Percentiles rank a stretch among this genome's conserved stretches.
phyloP scores from a whole-genome alignment of 805 yeast species.

The Brettanomyces custersianus region DNA sequence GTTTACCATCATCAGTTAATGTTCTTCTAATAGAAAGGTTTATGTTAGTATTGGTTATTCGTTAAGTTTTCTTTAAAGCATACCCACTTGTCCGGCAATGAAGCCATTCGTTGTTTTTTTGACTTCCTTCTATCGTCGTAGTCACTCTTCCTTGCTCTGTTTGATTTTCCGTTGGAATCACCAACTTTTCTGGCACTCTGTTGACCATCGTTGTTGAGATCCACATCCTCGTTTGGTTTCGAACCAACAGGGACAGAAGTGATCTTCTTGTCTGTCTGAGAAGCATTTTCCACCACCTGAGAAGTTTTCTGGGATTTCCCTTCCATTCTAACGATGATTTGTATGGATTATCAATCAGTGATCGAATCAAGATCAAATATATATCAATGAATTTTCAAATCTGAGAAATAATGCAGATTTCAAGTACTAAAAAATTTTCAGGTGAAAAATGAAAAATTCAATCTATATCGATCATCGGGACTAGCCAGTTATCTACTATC shows the following conservation, averaged over 20 bases:
- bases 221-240: not conserved
- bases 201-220: constrained; percentile 1
- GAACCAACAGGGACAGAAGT: no score
- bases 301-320: no score
- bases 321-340: no score
- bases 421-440: no score
- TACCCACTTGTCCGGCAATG: constrained; percentile 47
- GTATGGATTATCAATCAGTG: no score
- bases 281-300: not conserved
- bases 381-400: no score
- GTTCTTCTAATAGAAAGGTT: constrained; percentile 25
- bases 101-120: constrained; percentile 21
- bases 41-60: constrained; percentile 9
- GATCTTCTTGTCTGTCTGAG: not conserved
- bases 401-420: no score
- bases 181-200: constrained; percentile 3
- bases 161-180: constrained; percentile 13
- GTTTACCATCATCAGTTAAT: constrained; percentile 56
- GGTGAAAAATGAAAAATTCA: no score
- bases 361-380: no score
- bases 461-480: no score
- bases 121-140: no score
- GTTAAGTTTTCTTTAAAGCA: constrained; percentile 24
- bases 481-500: no score
- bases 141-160: constrained; percentile 21